Percentiles rank a stretch among this genome's conserved stretches.
Conservation (phyloP, 371 early-diverging fungal genomes). For the Actinomortierella ambigua region DNA sequence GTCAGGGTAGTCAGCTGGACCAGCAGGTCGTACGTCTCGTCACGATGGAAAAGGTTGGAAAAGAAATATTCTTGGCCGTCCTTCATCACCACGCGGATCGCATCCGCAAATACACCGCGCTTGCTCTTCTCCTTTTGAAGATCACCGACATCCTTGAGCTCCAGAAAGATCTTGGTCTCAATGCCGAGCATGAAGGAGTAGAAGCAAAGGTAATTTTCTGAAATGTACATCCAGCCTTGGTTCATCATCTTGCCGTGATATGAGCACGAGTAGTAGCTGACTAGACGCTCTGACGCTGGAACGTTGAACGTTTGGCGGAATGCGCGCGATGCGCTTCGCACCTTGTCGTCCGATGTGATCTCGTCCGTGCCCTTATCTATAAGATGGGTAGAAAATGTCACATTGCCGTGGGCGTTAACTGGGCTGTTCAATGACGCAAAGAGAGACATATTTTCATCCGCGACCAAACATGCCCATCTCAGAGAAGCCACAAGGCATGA, state of each 20-base stretch:
- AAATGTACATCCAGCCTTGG: conserved; percentile 98
- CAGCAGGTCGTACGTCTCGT: conserved; percentile 93
- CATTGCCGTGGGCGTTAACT: no score
- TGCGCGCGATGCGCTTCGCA: conserved; percentile 86
- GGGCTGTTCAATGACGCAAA: neutral
- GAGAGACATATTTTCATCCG: neutral
- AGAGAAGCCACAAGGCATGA: neutral
- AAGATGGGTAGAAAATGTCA: no score
- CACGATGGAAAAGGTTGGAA: conserved; percentile 93
- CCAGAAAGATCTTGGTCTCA: conserved; percentile 90
- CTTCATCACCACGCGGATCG: conserved; percentile 82
- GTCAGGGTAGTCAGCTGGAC: conserved; percentile 86
- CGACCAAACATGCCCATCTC: neutral
- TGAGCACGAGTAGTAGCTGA: conserved; percentile 94
- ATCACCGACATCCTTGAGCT: conserved; percentile 89
- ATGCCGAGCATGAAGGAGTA: conserved; percentile 93
- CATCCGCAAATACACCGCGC: conserved; percentile 88
- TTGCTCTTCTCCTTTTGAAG: conserved; percentile 87
- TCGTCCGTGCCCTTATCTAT: conserved; percentile 78
- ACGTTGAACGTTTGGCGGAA: conserved; percentile 91
- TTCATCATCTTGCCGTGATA: conserved; percentile 84
- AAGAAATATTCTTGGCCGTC: conserved; percentile 87
- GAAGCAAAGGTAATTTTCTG: conserved; percentile 90
- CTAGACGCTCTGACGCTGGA: conserved; percentile 82
- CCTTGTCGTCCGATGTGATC: conserved; percentile 80